Base-by-base conservation (phyloP, 192 early-diverging fungal species). In the Linnemannia hyalina region DNA sequence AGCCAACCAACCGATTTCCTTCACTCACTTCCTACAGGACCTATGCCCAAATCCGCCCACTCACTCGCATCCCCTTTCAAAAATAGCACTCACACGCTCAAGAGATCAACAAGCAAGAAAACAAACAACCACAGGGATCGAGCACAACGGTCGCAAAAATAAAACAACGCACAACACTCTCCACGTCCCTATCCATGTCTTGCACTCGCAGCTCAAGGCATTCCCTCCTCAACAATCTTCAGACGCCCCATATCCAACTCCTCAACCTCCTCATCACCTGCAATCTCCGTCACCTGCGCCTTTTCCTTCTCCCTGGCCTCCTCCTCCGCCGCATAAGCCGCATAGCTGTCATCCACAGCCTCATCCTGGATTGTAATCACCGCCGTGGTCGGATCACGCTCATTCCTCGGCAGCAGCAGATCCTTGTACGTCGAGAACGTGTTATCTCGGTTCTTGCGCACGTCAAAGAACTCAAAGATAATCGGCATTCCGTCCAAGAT, bases 341-440 rank as follows among this genome's bases (percentile, higher is more conserved):
- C 36, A 26, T 77, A 65, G 40, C 68, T 52, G 18, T 72, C 54
- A 42, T 72, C 75, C 36, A 46, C 35, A 1, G 15, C 41, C 9
- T 72, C 73, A 22, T 57, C 70, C 4, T 85, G 54, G 35, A 85
- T 71, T 4, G 77, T 68, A 7, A 85, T 44, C 42, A 80, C 32
- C 42, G 47, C 75, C 11, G 83, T 85, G 5, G 83, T 85, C 10
- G 83, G 83, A n/a, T 85, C 83, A 47, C 73, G 75, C 44, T 75
- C 71, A 29, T 80, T 49, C 40, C n/a, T 49, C 1, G 49, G 65
- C 26, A 47, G 47, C 40, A 69, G 5, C 35, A 38, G 11, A 16
- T 85, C 83, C 42, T 73, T 85, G 60, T 74, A 73, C 13, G 54
- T 26, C 0, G 72, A 78, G 76, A 85, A 85, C 3, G 35, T 73